Evolutionary conservation across 495 filamentous ascomycete genomes (phyloP), one percentile per base, ranked within the genome.

Genomic region (Podospora pseudocomata): DNA sequence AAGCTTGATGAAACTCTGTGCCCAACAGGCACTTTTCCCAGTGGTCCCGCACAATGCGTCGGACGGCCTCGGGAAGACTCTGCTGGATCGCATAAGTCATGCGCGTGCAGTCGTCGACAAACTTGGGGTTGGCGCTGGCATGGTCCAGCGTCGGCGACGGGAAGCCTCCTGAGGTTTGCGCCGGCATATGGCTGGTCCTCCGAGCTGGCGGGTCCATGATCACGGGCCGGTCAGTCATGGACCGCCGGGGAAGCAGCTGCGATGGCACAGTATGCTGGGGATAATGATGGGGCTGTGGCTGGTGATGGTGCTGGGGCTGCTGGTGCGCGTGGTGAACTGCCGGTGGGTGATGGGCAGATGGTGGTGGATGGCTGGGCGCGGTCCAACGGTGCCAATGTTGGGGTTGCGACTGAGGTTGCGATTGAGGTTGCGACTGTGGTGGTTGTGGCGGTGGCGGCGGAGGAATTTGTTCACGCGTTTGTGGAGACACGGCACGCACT

Each of bases 21-120:
- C 82, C 82, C n/a, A 83, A 67, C n/a, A 84, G 67, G 54, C 79
- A 82, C 64, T 82, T 83, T 61, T 82, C 75, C 82, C 82, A 84
- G 65, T 82, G 78, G 58, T 84, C 81, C 9, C 82, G 76, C 9
- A 84, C 67, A 19, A 78, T 72, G 65, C 80, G 76, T 30, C 82
- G 77, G 9, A 83, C 82, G 4, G 81, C 78, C 68, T 80, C 77
- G 19, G 82, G 76, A 7, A 79, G 64, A 65, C 80, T 79, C 65
- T 81, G 79, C 27, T 78, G 74, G 44, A 83, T 70, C 57, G 76
- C 77, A 72, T 76, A 80, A 16, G 74, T 79, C 27, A 84, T 70
- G 61, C 81, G 77, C 15, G 77, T 79, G 63, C 77, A 68, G 65
- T 84, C 81, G 66, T 82, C 79, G 18, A 73, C 28, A 60, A 80